Conservation (phyloP, 2,329 filamentous ascomycete genomes). For the Epichloe sylvatica region DNA sequence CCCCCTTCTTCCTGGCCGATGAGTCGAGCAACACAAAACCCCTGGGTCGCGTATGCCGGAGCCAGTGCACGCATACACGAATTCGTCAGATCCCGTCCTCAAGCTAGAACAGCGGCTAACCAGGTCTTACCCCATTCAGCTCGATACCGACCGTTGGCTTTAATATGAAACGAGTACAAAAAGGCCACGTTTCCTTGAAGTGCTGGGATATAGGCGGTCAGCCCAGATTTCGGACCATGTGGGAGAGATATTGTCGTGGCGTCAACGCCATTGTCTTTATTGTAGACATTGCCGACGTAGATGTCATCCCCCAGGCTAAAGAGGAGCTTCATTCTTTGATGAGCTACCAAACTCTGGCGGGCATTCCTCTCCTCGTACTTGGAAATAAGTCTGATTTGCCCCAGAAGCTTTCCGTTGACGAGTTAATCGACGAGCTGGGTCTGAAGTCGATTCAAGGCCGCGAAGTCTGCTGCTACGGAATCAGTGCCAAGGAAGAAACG, state of each 20-base stretch:
- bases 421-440: conserved; percentile 84
- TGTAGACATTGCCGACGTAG: conserved; percentile 82
- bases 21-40: neutral
- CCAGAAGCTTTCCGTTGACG: conserved; percentile 83
- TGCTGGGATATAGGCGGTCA: conserved; percentile 98
- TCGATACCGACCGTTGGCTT: conserved; percentile 97
- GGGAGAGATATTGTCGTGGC: conserved; percentile 95
- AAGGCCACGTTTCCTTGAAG: conserved; percentile 94
- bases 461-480: conserved; percentile 96
- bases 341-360: conserved; percentile 67
- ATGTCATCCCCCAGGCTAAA: conserved; percentile 67
- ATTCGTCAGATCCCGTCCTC: neutral
- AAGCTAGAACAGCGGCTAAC: neutral
- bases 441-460: conserved; percentile 79
- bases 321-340: conserved; percentile 88
- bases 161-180: conserved; percentile 97
- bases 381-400: conserved; percentile 95
- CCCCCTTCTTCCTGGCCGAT: neutral
- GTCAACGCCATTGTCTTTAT: conserved; percentile 98
- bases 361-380: conserved; percentile 84
- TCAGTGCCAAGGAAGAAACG: conserved; percentile 96
- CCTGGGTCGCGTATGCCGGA: neutral
- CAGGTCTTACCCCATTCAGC: conserved; percentile 35
- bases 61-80: neutral
- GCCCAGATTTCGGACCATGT: conserved; percentile 95